phyloP scores from a whole-genome alignment of 352 stramenopile species.

The Phytophthora sp. region DNA sequence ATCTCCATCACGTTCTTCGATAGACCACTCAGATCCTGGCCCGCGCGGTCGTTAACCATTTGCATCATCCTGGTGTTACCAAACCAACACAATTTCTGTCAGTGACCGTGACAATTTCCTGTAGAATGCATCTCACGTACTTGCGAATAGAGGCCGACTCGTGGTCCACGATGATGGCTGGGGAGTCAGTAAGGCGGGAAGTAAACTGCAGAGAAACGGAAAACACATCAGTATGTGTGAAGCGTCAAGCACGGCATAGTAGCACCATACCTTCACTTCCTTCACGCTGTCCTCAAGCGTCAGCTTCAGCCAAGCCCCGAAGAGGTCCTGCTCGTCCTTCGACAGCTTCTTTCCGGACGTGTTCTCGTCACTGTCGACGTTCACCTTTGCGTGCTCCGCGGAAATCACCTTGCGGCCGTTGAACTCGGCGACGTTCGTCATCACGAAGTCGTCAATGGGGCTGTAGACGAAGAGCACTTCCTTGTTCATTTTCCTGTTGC shows the following conservation, averaged over 20 bases:
- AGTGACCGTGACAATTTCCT: conserved; percentile 3
- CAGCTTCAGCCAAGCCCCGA: conserved; percentile 94
- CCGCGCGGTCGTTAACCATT: conserved; percentile 93
- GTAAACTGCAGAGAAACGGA: conserved; percentile 61
- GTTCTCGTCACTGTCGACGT: conserved; percentile 77
- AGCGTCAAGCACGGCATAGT: neutral
- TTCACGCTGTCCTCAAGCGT: conserved; percentile 91
- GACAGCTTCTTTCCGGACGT: conserved; percentile 66
- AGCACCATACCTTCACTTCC: conserved; percentile 73
- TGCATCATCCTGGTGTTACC: conserved; percentile 93
- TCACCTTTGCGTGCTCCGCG: conserved; percentile 96
- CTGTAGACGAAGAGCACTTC: conserved; percentile 99
- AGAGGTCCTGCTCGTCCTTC: conserved; percentile 86
- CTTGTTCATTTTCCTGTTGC: conserved; percentile 84
- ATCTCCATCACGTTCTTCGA: conserved; percentile 98
- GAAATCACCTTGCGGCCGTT: conserved; percentile 96
- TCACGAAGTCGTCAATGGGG: conserved; percentile 99
- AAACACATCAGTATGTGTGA: neutral
- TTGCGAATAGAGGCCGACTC: conserved; percentile 97
- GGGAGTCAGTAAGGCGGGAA: conserved; percentile 94
- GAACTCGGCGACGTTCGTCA: conserved; percentile 98
- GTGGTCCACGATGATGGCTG: conserved; percentile 99
- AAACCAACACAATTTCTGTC: neutral
- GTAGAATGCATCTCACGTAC: conserved; percentile 37
- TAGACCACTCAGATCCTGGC: conserved; percentile 53